A percentile compares a stretch with the other conserved stretches of the same genome.
phyloP scores from a whole-genome alignment of 805 yeast genomes.

The Teunomyces panamensis region DNA sequence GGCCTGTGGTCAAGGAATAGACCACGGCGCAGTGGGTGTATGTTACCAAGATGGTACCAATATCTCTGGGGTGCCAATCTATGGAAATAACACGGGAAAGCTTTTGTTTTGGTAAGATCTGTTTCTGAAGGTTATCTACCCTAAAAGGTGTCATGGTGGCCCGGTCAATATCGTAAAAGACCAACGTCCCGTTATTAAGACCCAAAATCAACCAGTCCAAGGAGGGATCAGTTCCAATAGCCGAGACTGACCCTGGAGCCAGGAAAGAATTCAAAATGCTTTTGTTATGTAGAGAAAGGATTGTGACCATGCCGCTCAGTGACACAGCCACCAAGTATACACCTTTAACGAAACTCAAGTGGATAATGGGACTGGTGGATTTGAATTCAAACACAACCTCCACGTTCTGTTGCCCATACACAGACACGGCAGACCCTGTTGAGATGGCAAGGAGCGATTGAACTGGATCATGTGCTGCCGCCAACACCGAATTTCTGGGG shows the following conservation, averaged over 20 bases:
- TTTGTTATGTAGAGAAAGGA: constrained; percentile 68
- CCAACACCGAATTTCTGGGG: constrained; percentile 57
- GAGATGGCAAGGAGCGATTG: constrained; percentile 84
- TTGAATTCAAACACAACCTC: constrained; percentile 60
- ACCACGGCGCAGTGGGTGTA: constrained; percentile 68
- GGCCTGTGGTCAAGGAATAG: constrained; percentile 62
- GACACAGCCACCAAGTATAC: constrained; percentile 69
- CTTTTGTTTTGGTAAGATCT: constrained; percentile 52
- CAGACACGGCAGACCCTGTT: constrained; percentile 71
- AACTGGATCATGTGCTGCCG: constrained; percentile 80
- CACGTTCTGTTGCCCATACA: constrained; percentile 82
- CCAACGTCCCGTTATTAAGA: constrained; percentile 66
- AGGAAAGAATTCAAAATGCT: constrained; percentile 56
- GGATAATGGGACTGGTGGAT: constrained; percentile 48
- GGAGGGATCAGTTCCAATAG: constrained; percentile 78
- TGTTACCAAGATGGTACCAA: constrained; percentile 71
- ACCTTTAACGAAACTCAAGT: constrained; percentile 71
- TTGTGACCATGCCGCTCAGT: constrained; percentile 60
- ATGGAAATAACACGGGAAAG: constrained; percentile 64
- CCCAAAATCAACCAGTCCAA: constrained; percentile 87
- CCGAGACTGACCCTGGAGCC: constrained; percentile 64
- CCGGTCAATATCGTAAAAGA: constrained; percentile 79
- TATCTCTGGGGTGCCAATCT: constrained; percentile 85
- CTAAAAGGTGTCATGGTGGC: constrained; percentile 62
- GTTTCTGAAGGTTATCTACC: constrained; percentile 68